Evolutionary conservation across 2,329 filamentous ascomycete species (phyloP), one percentile per base, ranked within the genome.

Genomic region (Curvularia verruculosa): DNA sequence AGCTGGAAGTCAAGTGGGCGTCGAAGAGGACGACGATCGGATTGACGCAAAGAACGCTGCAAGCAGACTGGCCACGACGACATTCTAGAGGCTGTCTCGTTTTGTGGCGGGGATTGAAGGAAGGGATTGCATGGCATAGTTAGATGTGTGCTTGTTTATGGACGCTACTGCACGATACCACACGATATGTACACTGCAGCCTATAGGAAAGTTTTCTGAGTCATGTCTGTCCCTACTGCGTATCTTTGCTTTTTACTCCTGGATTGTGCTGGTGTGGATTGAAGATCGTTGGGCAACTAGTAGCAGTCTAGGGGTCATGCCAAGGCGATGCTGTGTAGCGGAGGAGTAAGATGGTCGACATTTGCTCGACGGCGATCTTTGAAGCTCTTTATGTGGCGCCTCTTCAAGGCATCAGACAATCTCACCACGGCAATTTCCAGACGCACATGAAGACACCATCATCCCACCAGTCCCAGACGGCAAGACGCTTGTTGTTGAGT

Each of bases 41-140:
- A 87, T 99, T 58, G 95, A 99, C 83, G 95, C 95, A 40, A 87
- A 91, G 77, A 99, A 98, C 79, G 95, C 95, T 51, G 95, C 95
- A 34, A 96, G 91, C 78, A 86, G 95, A 72, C 81, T 99, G 80
- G 95, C 94, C 46, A 91, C 92, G 65, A 97, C 93, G 81, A 97
- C 94, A 18, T 97, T 97, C 77, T 98, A 80, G 61, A 43, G 52
- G 51, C 41, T 58, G 18, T 59, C 49, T 54, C 10, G 36, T 59
- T 58, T 13, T 50, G 12, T 54, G 45, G 44, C 52, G 60, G 48
- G 47, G 24, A 45, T 49, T 60, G 54, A 61, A 37, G 24, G n/a
- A 45, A 21, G 26, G 6, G 21, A 37, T 18, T 28, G 29, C 46
- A 51, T 23, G 13, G 28, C 36, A 48, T 49, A 36, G 40, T 37